These are phyloP conservation scores for Zygotorulaspora florentina DNA, from an alignment of 805 yeast genomes.

Conservation along the genomic window DNA sequence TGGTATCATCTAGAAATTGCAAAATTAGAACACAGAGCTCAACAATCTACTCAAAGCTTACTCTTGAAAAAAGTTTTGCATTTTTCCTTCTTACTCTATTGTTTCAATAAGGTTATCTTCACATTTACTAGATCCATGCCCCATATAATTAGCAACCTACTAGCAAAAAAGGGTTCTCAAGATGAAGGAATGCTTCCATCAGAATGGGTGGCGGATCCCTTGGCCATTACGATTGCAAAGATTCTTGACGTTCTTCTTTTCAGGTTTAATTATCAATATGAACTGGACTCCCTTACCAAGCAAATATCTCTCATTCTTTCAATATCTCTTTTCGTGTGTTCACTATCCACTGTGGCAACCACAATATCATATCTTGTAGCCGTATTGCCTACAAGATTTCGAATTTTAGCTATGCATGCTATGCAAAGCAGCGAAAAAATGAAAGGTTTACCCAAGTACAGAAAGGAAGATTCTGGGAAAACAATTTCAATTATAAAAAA, in stretches of 20 bases:
- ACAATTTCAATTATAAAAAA: slow-evolving; percentile 39
- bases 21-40: slow-evolving; percentile 17
- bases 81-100: slow-evolving; percentile 32
- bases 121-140: slow-evolving; percentile 32
- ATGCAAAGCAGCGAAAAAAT: slow-evolving; percentile 17
- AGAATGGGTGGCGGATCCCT: slow-evolving; percentile 33
- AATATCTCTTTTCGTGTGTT: slow-evolving; percentile 54
- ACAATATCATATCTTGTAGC: slow-evolving; percentile 53
- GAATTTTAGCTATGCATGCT: slow-evolving; percentile 28
- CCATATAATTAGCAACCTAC: slow-evolving; percentile 18
- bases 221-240: slow-evolving; percentile 38
- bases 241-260: slow-evolving; percentile 33
- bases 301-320: slow-evolving; percentile 48
- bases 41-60: slow-evolving; percentile 17
- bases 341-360: slow-evolving; percentile 58
- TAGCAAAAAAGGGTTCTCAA: slow-evolving; percentile 20
- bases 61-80: slow-evolving; percentile 21
- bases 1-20: slow-evolving; percentile 27
- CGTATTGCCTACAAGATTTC: slow-evolving; percentile 37
- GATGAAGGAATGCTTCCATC: slow-evolving; percentile 17
- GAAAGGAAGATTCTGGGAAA: slow-evolving; percentile 2
- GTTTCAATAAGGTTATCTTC: slow-evolving; percentile 36
- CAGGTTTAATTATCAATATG: slow-evolving; percentile 33
- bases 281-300: slow-evolving; percentile 36
- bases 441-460: slow-evolving; percentile 21